A percentile compares a stretch with the other conserved stretches of the same genome.
Conservation (phyloP, 2,329 filamentous ascomycete species). For the Diplodia corticola region DNA sequence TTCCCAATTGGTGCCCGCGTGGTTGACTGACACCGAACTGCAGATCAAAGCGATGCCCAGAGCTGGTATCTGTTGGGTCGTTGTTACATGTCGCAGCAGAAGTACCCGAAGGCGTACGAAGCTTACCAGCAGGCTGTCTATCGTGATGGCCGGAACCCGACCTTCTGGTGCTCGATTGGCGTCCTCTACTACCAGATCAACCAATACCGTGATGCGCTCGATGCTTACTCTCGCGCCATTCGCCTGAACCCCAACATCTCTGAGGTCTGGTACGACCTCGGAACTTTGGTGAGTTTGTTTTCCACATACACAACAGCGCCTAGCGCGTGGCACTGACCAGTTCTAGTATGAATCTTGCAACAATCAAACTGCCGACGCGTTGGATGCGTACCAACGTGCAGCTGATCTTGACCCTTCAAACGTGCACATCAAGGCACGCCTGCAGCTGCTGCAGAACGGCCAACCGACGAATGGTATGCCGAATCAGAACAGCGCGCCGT, state of each 20-base stretch:
- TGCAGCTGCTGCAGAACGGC: constrained; percentile 84
- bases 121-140: constrained; percentile 99
- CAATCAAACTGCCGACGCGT: constrained; percentile 94
- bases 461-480: constrained; percentile 67
- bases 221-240: constrained; percentile 96
- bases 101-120: constrained; percentile 97
- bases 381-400: constrained; percentile 92
- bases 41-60: constrained; percentile 92
- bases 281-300: constrained; percentile 74
- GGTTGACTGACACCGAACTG: background rate
- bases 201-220: constrained; percentile 95
- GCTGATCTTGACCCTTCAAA: constrained; percentile 92
- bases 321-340: constrained; percentile 27
- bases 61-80: constrained; percentile 98
- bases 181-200: constrained; percentile 99
- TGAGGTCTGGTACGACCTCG: constrained; percentile 98
- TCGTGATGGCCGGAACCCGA: constrained; percentile 93
- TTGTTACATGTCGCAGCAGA: constrained; percentile 99
- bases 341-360: constrained; percentile 93
- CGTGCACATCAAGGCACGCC: constrained; percentile 91
- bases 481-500: constrained; percentile 73
- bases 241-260: constrained; percentile 97
- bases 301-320: background rate
- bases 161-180: constrained; percentile 99
- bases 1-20: background rate